Conservation (phyloP, 148 eudicot genomes). For the Persicaria maculosa region DNA sequence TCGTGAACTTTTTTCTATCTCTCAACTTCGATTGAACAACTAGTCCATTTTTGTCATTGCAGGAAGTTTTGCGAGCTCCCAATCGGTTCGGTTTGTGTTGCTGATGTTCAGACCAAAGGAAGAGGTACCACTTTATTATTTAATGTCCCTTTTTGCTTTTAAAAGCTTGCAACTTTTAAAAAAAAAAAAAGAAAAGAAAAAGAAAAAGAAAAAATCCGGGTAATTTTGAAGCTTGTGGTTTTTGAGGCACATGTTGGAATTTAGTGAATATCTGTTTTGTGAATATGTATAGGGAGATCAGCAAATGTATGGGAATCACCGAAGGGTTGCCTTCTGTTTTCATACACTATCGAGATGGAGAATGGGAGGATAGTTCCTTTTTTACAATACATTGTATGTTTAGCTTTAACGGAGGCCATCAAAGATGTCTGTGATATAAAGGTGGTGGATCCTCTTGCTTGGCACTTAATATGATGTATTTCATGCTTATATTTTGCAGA, state of each 20-base stretch:
- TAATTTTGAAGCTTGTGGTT: neutral
- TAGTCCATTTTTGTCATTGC: conserved; percentile 11
- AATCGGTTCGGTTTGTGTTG: conserved; percentile 72
- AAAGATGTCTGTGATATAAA: conserved; percentile 50
- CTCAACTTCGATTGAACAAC: neutral
- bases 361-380: conserved; percentile 76
- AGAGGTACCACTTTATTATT: conserved; percentile 36
- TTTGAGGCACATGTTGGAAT: neutral
- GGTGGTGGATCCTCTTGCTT: conserved; percentile 29
- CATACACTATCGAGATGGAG: conserved; percentile 80
- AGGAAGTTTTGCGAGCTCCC: conserved; percentile 78
- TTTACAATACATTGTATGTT: conserved; percentile 75
- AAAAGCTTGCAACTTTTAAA: neutral
- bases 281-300: conserved; percentile 57
- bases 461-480: neutral
- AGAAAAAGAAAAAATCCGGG: neutral
- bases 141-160: neutral
- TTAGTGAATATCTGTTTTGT: neutral
- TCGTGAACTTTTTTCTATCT: neutral
- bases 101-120: conserved; percentile 84
- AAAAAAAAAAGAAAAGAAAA: no score
- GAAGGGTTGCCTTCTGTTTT: conserved; percentile 71
- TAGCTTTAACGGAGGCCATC: conserved; percentile 86
- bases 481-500: neutral
- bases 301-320: conserved; percentile 87